Evolutionary conservation across 345 rosid species (phyloP), one percentile per base, ranked within the genome.

Genomic region (Carallia brachiata): DNA sequence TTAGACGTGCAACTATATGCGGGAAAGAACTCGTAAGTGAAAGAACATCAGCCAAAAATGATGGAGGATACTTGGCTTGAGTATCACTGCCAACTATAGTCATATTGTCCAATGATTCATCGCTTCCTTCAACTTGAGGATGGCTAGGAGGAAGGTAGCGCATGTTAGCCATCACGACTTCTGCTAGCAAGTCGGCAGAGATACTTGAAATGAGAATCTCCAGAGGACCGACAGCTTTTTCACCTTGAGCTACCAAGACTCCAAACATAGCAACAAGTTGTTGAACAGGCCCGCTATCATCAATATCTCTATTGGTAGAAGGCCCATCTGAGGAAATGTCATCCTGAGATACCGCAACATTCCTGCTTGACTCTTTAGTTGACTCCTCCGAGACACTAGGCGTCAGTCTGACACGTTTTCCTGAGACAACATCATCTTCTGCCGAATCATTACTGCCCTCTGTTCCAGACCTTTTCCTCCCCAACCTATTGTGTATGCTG

Each of bases 91-190:
- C 97, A 82, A 75, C 73, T 73, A 91, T 82, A 80, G 82, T 79
- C 86, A 91, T 87, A 79, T 86, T 77, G 73, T 73, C 52, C 67
- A 88, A 75, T 66, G 75, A 75, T 75, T 86, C 90, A 73, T 86
- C 84, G 40, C 75, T 87, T 73, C 83, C 89, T 68, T 90, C 90
- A 52, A 82, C 76, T 68, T 73, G 81, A 50, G 88, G 78, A 52
- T 55, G 73, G 59, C 63, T 73, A 59, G 76, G 47, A 63, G 91
- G 90, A 68, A 92, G 92, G 81, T 90, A 80, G 74, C 82, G 78
- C 96, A 95, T 95, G 77, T 95, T 92, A 76, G 97, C 88, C 86
- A 95, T 92, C 77, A 95, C 99, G 62, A 95, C 91, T 70, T 95
- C 99, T 23, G 97, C 96, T 55, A 95, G 91, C 82, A 95, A 84